Conservation (phyloP, 2,329 filamentous ascomycete species). For the Cylindrodendrum hubeiense region DNA sequence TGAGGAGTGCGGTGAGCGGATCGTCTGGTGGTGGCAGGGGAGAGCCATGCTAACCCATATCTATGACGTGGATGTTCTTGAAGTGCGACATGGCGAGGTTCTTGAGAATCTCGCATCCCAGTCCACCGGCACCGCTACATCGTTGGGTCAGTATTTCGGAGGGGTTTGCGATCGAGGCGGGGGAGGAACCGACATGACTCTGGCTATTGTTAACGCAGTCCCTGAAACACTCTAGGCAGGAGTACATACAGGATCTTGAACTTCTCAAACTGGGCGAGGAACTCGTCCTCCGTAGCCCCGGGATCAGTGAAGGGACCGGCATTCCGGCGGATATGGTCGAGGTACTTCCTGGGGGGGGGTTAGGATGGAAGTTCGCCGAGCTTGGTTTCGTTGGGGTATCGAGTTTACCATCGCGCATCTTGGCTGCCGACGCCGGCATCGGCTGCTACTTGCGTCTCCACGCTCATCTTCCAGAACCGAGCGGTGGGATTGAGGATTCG, state of each 20-base stretch:
- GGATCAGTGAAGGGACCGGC: conserved; percentile 85
- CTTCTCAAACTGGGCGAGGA: conserved; percentile 69
- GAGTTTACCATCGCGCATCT: conserved; percentile 50
- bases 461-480: conserved; percentile 39
- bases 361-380: conserved; percentile 24
- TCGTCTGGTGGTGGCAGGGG: background rate
- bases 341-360: conserved; percentile 74
- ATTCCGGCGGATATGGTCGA: conserved; percentile 83
- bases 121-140: conserved; percentile 86
- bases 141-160: conserved; percentile 29
- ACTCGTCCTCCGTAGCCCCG: conserved; percentile 64
- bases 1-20: conserved; percentile 49
- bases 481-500: background rate
- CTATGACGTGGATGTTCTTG: conserved; percentile 97
- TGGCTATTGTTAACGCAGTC: conserved; percentile 45
- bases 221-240: background rate
- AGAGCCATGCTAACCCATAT: conserved; percentile 79
- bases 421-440: conserved; percentile 36
- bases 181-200: conserved; percentile 61
- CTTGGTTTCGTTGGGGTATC: background rate
- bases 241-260: conserved; percentile 79
- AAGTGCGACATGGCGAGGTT: conserved; percentile 96
- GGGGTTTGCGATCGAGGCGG: conserved; percentile 18
- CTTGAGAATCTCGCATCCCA: conserved; percentile 97
- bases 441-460: conserved; percentile 32